Conservation (phyloP, 2,329 filamentous ascomycete species). For the Aureobasidium musti region DNA sequence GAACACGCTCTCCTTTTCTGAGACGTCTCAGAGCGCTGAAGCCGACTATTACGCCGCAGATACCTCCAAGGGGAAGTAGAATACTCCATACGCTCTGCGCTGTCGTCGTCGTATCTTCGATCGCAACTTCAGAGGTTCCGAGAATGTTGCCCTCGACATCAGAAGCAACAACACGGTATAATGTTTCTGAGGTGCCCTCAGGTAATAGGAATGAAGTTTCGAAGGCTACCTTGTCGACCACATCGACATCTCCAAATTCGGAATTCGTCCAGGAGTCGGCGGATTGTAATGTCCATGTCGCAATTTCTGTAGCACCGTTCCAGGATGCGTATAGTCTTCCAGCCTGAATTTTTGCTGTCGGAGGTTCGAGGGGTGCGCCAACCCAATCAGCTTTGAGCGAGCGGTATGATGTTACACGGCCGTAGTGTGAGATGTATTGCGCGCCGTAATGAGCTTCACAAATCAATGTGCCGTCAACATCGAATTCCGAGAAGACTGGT, state of each 20-base stretch:
- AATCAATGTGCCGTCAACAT: constrained; percentile 50
- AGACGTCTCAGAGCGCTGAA: constrained; percentile 10
- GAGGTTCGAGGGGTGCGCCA: constrained; percentile 8
- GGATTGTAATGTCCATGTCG: constrained; percentile 34
- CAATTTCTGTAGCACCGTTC: constrained; percentile 33
- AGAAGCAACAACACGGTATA: constrained; percentile 33
- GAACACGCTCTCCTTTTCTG: constrained; percentile 2
- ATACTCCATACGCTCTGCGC: constrained; percentile 19
- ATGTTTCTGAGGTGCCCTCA: background rate
- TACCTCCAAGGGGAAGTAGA: constrained; percentile 2
- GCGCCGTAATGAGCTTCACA: constrained; percentile 55
- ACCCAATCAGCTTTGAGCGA: constrained; percentile 46
- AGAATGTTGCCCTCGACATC: constrained; percentile 32
- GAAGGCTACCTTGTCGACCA: constrained; percentile 30
- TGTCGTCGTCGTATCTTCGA: constrained; percentile 5
- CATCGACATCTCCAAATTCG: constrained; percentile 29
- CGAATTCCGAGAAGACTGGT: constrained; percentile 45
- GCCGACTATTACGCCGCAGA: constrained; percentile 2
- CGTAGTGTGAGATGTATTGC: constrained; percentile 42
- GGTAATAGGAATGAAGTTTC: constrained; percentile 31
- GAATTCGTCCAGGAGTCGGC: constrained; percentile 29
- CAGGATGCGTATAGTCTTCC: constrained; percentile 32
- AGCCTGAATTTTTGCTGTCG: constrained; percentile 43
- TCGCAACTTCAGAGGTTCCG: constrained; percentile 25
- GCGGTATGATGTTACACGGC: constrained; percentile 49